Evolutionary conservation across 805 yeast genomes (phyloP).

Genomic region (Candida ponderosae): DNA sequence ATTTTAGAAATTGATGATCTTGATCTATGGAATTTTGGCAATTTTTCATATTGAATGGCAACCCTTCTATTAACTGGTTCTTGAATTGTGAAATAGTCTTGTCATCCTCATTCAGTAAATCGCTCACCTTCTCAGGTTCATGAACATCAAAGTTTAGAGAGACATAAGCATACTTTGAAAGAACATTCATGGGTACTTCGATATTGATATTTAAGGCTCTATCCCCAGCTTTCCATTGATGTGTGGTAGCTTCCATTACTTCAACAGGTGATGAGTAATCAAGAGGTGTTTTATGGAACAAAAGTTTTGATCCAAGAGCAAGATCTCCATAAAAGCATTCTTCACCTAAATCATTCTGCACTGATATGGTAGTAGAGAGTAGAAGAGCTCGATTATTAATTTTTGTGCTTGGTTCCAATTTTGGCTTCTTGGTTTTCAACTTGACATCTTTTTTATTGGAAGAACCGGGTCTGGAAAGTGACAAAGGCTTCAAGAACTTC

Average conservation of each 20-base stretch:
- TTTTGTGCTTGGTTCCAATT: conserved; percentile 1
- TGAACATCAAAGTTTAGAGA: conserved; percentile 8
- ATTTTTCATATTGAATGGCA: background rate
- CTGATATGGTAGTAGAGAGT: conserved; percentile 14
- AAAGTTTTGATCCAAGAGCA: background rate
- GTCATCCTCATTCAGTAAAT: conserved; percentile 7
- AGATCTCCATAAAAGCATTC: conserved; percentile 26
- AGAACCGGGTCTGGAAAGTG: conserved; percentile 2
- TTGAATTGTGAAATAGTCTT: background rate
- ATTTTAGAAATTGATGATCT: background rate
- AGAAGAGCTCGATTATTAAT: conserved; percentile 8
- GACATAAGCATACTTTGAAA: conserved; percentile 4
- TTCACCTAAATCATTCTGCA: conserved; percentile 35
- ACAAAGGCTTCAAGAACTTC: conserved; percentile 26
- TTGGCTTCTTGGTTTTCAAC: too few relatives aligned
- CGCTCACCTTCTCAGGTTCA: background rate
- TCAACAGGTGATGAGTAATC: background rate
- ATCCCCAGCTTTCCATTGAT: conserved; percentile 13
- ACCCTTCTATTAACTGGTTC: background rate
- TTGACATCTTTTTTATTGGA: too few relatives aligned
- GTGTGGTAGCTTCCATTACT: background rate
- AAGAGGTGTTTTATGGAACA: too few relatives aligned
- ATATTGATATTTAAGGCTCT: conserved; percentile 11
- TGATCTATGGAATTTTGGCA: conserved; percentile 2
- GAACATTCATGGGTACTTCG: background rate